A percentile compares a stretch with the other conserved stretches of the same genome.
Evolutionary conservation across 2,329 filamentous ascomycete genomes (phyloP).

Genomic region (Xylariales sp.): DNA sequence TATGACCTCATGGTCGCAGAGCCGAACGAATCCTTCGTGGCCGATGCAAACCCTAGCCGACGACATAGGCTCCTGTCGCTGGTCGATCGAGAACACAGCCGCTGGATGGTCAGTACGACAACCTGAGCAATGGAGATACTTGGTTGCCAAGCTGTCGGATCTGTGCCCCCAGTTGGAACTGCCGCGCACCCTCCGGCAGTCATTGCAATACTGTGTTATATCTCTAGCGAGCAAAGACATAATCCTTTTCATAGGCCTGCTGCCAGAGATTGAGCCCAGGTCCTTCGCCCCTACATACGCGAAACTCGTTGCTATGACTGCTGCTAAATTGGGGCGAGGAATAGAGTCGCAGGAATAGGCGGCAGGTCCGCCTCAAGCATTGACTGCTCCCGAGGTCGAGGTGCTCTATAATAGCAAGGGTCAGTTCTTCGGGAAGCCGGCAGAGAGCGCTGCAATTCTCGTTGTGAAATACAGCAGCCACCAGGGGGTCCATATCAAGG

Average conservation of each 20-base stretch:
- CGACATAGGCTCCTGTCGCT: neutral
- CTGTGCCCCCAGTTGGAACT: neutral
- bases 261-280: neutral
- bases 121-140: neutral
- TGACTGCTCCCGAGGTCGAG: neutral
- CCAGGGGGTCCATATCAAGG: neutral
- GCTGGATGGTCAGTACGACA: neutral
- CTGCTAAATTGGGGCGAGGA: neutral
- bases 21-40: neutral
- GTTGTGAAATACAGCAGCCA: neutral
- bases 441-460: neutral
- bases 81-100: neutral
- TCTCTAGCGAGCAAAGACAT: neutral
- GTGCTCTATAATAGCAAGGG: neutral
- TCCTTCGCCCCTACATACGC: neutral
- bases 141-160: neutral
- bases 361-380: neutral
- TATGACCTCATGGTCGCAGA: neutral
- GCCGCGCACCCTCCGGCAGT: neutral
- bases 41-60: neutral
- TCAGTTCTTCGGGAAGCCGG: neutral
- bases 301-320: neutral
- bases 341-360: neutral
- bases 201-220: neutral
- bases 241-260: too few relatives aligned